Base-by-base conservation (phyloP, 331 rosid species). In the Quercus lobata region DNA sequence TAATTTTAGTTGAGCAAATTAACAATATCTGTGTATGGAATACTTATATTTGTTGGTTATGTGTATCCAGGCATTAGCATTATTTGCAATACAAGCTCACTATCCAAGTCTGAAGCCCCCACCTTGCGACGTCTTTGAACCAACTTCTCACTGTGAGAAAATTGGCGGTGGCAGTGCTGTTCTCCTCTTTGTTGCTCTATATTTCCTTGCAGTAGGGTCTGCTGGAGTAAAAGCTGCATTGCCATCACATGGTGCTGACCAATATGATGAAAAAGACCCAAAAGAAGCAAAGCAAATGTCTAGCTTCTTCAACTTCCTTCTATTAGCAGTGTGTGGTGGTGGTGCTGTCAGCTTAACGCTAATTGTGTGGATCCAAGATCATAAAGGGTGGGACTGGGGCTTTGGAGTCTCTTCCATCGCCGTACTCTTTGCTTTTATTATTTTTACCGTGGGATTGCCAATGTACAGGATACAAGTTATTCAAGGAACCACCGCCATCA, bases 301-400 rank as follows among this genome's bases (percentile, higher is more conserved):
- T 16, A 89, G 89, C 37, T 92, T 87, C 90, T 95, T 95, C 55
- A 95, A 95, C 85, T 4, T 71, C 34, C 88, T 95, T 63, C 74
- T 95, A 55, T 83, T 95, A 4, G 90, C 94, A 27, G 21, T 88
- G 19, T 95, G 97, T 80, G 0, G 77, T 4, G 98, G 98, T 30
- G 97, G 94, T 75, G 86, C 89, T 0, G 74, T 83, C 30, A 91
- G 98, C 87, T 82, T 92, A 73, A 92, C 96, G 1, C 77, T 92
- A 22, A 61, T 92, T 58, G 97, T 92, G 71, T 95, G 94, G 91
- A 73, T 92, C 9, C 93, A 95, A 80, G 85, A 86, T 71, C 25
- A 89, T 37, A 91, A 56, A 87, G 98, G 97, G 19, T 95, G 98
- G 98, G 98, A 90, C 76, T 89, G 89, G 97, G 97, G 97, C 7